These are phyloP conservation scores for Sporothrix dimorphospora DNA, from an alignment of 2,329 filamentous ascomycete genomes.

Conservation along the genomic window DNA sequence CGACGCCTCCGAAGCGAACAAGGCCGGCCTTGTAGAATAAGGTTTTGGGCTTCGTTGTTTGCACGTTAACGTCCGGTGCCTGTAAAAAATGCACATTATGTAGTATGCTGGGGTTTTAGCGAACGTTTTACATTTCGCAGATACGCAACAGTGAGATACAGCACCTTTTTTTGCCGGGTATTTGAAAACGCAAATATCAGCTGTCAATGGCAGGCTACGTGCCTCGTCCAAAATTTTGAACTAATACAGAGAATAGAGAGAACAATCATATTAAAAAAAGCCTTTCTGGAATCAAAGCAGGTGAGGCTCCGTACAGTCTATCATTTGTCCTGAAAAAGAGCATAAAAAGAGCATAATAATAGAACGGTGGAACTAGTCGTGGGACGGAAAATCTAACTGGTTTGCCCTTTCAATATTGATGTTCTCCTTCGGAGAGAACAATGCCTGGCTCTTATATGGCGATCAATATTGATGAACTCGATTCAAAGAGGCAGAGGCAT, in stretches of 20 bases:
- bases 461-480: neutral
- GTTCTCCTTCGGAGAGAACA: neutral
- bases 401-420: neutral
- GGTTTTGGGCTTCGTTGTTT: neutral
- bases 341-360: too few relatives aligned
- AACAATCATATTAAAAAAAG: neutral
- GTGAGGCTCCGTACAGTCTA: too few relatives aligned
- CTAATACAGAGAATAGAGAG: neutral
- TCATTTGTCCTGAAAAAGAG: too few relatives aligned
- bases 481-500: neutral
- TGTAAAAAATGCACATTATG: neutral
- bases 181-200: neutral
- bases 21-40: neutral
- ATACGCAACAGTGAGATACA: neutral
- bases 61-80: neutral
- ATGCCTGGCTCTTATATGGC: neutral
- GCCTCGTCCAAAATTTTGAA: too few relatives aligned
- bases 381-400: neutral
- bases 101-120: neutral
- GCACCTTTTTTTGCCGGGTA: neutral
- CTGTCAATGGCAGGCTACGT: neutral
- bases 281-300: too few relatives aligned
- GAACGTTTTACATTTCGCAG: neutral
- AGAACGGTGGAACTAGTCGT: too few relatives aligned
- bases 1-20: neutral